Base-by-base conservation (phyloP, 2,329 filamentous ascomycete genomes). In the Ophiostoma australiae region DNA sequence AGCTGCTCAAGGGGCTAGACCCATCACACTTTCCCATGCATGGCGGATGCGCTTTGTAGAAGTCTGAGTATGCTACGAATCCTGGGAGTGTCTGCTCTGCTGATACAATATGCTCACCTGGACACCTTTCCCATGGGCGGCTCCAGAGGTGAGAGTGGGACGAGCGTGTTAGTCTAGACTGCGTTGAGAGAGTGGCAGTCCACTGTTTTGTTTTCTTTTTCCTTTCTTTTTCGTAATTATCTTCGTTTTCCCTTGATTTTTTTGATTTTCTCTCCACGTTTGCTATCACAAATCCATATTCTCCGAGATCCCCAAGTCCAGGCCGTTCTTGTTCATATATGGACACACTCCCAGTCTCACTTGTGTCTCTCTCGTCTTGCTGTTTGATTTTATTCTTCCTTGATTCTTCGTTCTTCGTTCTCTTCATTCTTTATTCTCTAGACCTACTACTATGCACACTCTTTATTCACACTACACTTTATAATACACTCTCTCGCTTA, bases 91-190 rank as follows among this genome's bases (percentile, higher is more conserved):
- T 27, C 52, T 27, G 7, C 17, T 58, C 13, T 23, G 3, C 15
- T 7, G 13, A 27, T 4, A 58, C 52, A 27, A 4, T 10, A 7
- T 58, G 52, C 23, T 27, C 52, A 27, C 52, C 52, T 27, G n/a
- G 15, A 13, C 27, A 58, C 52, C 52, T 58, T 58, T 27, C 48
- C 52, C 52, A 58, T 58, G 52, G 52, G 52, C 52, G 52, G 52
- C 23, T 58, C 44, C 44, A 27, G 15, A 63, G 58, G 61, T 65
- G 52, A 35, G 55, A 65, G 61, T 37, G 31, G 27, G 33, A 65
- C 31, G 61, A 58, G n/a, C n/a, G 23, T 58, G 52, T 27, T 35
- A 63, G 55, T 61, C 55, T 4, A 27, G 3, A 23, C 11, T 23
- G 48, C n/a, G 17, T 20, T 52, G 48, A 17, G 15, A 52, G 13